Conservation (phyloP, 371 early-diverging fungal species). For the Nematocida sp. region DNA sequence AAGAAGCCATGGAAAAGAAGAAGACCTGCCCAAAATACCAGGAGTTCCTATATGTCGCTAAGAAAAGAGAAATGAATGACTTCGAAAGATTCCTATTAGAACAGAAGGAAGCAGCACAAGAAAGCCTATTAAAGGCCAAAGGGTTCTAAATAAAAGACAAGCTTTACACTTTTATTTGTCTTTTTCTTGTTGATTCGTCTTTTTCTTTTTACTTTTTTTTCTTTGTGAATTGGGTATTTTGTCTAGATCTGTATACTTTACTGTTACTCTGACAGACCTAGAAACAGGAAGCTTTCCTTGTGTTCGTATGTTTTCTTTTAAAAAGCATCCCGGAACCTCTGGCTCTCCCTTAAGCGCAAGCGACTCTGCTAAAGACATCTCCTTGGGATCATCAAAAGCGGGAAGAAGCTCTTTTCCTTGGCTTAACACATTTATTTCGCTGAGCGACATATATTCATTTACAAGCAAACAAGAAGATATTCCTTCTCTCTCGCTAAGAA, state of each 20-base stretch:
- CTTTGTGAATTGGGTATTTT: not conserved
- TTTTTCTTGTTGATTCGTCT: not conserved
- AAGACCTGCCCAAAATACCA: slow-evolving; percentile 6
- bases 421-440: slow-evolving; percentile 27
- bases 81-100: slow-evolving; percentile 51
- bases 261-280: slow-evolving; percentile 29
- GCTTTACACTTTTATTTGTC: not conserved
- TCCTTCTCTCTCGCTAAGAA: slow-evolving; percentile 8
- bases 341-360: slow-evolving; percentile 13
- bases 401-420: slow-evolving; percentile 18
- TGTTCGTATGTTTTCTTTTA: slow-evolving; percentile 32
- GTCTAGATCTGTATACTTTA: not conserved
- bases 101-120: slow-evolving; percentile 23
- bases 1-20: not conserved
- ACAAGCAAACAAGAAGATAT: slow-evolving; percentile 9
- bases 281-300: slow-evolving; percentile 48
- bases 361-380: slow-evolving; percentile 32
- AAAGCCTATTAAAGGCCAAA: slow-evolving; percentile 30
- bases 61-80: slow-evolving; percentile 49
- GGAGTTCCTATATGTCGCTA: not conserved
- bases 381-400: slow-evolving; percentile 1
- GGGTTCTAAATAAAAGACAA: slow-evolving; percentile 38
- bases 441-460: slow-evolving; percentile 22
- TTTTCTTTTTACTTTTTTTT: not conserved
- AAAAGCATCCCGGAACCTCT: not conserved